Base-by-base conservation (phyloP, 169 alveolate genomes). In the Cryptosporidium ubiquitum region DNA sequence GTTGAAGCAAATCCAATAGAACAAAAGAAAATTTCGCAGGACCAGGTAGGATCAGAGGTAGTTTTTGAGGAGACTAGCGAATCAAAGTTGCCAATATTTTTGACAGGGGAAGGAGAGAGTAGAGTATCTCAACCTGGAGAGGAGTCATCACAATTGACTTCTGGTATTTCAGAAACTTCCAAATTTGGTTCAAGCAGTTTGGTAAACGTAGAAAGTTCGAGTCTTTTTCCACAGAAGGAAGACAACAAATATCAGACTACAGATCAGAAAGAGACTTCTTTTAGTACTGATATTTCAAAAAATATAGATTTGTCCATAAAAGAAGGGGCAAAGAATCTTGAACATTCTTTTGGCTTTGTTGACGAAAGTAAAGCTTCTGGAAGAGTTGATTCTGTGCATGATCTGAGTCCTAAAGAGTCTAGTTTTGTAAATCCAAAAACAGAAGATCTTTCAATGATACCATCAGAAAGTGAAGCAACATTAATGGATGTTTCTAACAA, bases 61-160 rank as follows among this genome's bases (percentile, higher is more conserved):
- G 55, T 73, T 31, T 73, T 73, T 55, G 85, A 73, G 37, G 85
- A 73, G 0, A 58, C 68, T 12, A 73, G 85, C n/a, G 71, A 73
- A 26, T 73, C 85, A 55, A 51, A 73, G n/a, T 57, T 73, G 18
- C 85, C 85, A 16, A 57, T 18, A 73, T 73, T 73, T 58, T 18
- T 23, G 18, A 18, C 33, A 7, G 29, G 31, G 51, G 69, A 73
- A 14, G 44, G 57, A 20, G 84, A 70, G 4, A 20, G 66, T 16
- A 73, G n/a, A 35, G 69, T 9, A 40, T 40, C 39, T 42, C 14
- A 18, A 12, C 51, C 39, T 5, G 57, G 57, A 10, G 68, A 4
- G 0, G 47, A 51, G 14, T 33, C 68, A n/a, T 73, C 85, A 14
- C 12, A 37, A 23, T 18, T 73, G 55, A 73, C 60, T 31, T 73